Evolutionary conservation across 1,284 basidiomycete species (phyloP).

Genomic region (Sporisorium reilianum): DNA sequence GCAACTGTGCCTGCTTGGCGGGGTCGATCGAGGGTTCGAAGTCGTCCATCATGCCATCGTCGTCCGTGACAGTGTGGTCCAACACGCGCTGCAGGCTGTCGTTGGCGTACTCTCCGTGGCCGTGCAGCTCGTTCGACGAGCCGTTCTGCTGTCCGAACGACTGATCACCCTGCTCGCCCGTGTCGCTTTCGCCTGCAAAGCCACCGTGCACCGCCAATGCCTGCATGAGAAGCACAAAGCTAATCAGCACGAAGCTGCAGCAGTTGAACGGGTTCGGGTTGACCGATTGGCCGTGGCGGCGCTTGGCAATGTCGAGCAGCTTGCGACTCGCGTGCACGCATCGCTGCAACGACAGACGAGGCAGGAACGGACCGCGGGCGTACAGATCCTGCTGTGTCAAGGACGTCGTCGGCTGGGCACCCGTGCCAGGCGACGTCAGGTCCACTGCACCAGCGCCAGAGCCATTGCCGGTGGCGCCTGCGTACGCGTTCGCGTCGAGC

Average conservation of each 20-base stretch:
- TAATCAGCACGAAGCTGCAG: constrained; percentile 64
- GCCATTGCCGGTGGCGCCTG: constrained; percentile 13
- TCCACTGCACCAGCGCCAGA: not conserved
- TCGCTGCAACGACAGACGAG: constrained; percentile 54
- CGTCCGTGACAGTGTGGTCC: constrained; percentile 31
- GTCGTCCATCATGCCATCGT: constrained; percentile 26
- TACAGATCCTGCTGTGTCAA: constrained; percentile 56
- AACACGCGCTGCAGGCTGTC: constrained; percentile 41
- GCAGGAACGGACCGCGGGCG: constrained; percentile 60
- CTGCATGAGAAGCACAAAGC: constrained; percentile 64
- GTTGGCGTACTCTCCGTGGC: constrained; percentile 36
- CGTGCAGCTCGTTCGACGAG: constrained; percentile 14
- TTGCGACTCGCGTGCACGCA: constrained; percentile 62
- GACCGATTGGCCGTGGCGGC: constrained; percentile 42
- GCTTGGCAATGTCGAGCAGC: constrained; percentile 60
- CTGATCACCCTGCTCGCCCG: constrained; percentile 19
- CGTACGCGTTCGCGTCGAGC: constrained; percentile 19
- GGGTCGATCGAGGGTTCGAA: constrained; percentile 38
- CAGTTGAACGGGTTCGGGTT: constrained; percentile 65
- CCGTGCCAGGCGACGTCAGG: constrained; percentile 19
- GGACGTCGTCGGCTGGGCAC: constrained; percentile 7
- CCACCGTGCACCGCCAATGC: constrained; percentile 57
- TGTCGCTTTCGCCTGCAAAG: constrained; percentile 27
- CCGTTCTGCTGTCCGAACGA: constrained; percentile 2
- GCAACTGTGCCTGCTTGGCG: constrained; percentile 46